Percentiles rank a stretch among this genome's conserved stretches.
phyloP scores from a whole-genome alignment of 176 grass and related monocot genomes.

The Phragmites australis region DNA sequence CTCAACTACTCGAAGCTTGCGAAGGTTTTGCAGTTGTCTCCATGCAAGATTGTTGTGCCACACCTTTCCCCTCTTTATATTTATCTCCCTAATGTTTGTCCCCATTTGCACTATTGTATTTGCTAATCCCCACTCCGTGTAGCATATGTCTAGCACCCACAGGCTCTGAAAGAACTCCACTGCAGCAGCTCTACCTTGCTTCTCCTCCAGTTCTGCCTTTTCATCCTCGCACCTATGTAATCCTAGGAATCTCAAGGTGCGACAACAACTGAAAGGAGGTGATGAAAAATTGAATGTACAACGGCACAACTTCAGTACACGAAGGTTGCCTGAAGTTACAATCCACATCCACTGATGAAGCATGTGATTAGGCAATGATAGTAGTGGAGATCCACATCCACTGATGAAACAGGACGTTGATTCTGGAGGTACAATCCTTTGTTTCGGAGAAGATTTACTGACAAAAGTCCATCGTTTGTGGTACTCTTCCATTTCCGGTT shows the following conservation, averaged over 20 bases:
- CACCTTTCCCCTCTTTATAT: neutral
- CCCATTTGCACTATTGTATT: neutral
- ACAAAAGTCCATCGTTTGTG: too few relatives aligned
- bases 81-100: slow-evolving; percentile 8
- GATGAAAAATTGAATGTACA: slow-evolving; percentile 20
- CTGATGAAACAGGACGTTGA: neutral
- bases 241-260: slow-evolving; percentile 15
- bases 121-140: neutral
- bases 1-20: neutral
- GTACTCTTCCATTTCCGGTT: too few relatives aligned
- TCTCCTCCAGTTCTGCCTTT: neutral
- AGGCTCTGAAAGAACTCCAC: neutral
- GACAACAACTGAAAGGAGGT: slow-evolving; percentile 2
- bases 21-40: neutral
- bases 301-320: neutral
- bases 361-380: too few relatives aligned
- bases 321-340: neutral
- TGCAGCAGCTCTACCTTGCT: neutral
- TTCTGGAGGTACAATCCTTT: neutral
- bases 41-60: neutral
- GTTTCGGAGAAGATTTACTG: too few relatives aligned
- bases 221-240: neutral
- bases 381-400: fast-evolving
- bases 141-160: neutral
- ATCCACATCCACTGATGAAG: neutral